Evolutionary conservation across 768 basidiomycete genomes (phyloP).

Genomic region (Trametes meyenii): DNA sequence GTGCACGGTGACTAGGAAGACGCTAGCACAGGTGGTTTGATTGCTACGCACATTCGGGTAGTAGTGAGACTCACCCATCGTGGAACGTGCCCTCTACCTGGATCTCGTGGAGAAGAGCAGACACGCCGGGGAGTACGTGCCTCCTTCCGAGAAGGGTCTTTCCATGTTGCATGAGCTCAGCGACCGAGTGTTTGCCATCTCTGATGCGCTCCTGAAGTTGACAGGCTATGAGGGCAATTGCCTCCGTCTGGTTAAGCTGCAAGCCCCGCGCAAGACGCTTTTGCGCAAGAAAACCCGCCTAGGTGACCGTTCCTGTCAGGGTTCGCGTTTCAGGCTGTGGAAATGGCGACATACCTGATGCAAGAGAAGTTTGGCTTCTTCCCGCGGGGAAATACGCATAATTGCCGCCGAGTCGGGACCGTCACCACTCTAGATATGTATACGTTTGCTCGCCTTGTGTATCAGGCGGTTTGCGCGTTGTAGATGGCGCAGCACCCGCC

Average conservation of each 20-base stretch:
- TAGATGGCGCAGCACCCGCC: neutral
- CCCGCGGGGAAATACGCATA: constrained; percentile 77
- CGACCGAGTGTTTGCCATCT: constrained; percentile 84
- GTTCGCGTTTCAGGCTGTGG: neutral
- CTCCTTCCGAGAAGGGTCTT: constrained; percentile 85
- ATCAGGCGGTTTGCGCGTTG: constrained; percentile 5
- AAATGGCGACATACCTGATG: constrained; percentile 54
- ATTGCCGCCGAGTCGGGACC: neutral
- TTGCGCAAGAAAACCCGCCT: constrained; percentile 91
- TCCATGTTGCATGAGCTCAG: constrained; percentile 92
- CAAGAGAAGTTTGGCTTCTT: constrained; percentile 73
- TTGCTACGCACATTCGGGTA: neutral
- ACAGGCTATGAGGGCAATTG: constrained; percentile 86
- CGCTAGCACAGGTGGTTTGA: constrained; percentile 42
- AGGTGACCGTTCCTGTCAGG: constrained; percentile 1
- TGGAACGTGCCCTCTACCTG: constrained; percentile 93
- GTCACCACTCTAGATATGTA: neutral
- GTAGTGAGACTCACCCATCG: constrained; percentile 62
- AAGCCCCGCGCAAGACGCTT: constrained; percentile 94
- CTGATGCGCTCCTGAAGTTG: constrained; percentile 93
- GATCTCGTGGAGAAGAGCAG: constrained; percentile 76
- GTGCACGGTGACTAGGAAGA: constrained; percentile 97
- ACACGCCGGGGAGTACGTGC: constrained; percentile 86
- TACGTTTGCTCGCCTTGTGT: neutral
- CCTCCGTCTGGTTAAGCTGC: constrained; percentile 84